phyloP scores from a whole-genome alignment of 2,329 filamentous ascomycete genomes.

The Lasiodiplodia sp. region DNA sequence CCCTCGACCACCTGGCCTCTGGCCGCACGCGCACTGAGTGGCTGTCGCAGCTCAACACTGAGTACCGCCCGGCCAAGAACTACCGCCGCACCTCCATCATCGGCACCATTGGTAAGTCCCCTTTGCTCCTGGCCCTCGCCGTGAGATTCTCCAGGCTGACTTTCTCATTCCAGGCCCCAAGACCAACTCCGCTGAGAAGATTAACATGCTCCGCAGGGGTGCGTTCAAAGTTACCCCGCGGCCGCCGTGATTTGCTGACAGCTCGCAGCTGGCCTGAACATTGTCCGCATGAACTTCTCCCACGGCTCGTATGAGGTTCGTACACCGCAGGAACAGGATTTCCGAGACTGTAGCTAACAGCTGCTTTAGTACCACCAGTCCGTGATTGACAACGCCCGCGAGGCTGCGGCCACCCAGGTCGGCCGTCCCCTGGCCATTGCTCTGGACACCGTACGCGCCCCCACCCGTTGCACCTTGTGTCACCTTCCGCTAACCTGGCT shows the following conservation, averaged over 20 bases:
- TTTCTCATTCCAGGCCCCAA: conserved; percentile 71
- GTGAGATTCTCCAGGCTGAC: conserved; percentile 31
- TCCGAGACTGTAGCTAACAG: conserved; percentile 11
- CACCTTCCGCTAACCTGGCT: conserved; percentile 2
- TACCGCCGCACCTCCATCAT: conserved; percentile 98
- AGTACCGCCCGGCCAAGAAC: conserved; percentile 84
- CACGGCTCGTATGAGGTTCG: conserved; percentile 82
- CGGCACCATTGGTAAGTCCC: conserved; percentile 81
- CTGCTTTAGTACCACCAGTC: conserved; percentile 88
- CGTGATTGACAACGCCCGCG: conserved; percentile 93
- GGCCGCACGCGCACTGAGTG: conserved; percentile 76
- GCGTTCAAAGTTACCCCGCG: conserved; percentile 33
- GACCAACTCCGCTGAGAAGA: conserved; percentile 97
- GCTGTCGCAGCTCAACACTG: conserved; percentile 84
- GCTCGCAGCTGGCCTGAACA: conserved; percentile 80
- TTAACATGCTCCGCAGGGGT: conserved; percentile 86
- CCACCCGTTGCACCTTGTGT: neutral
- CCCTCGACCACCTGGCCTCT: conserved; percentile 82
- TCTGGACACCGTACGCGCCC: conserved; percentile 71
- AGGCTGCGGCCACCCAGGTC: conserved; percentile 77
- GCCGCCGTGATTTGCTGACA: conserved; percentile 27
- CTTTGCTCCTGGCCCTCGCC: conserved; percentile 4
- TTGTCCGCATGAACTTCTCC: conserved; percentile 99
- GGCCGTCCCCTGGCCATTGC: conserved; percentile 96
- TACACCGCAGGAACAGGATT: neutral